phyloP scores from a whole-genome alignment of 352 stramenopile species.

The Thalassiosira mediterranea region DNA sequence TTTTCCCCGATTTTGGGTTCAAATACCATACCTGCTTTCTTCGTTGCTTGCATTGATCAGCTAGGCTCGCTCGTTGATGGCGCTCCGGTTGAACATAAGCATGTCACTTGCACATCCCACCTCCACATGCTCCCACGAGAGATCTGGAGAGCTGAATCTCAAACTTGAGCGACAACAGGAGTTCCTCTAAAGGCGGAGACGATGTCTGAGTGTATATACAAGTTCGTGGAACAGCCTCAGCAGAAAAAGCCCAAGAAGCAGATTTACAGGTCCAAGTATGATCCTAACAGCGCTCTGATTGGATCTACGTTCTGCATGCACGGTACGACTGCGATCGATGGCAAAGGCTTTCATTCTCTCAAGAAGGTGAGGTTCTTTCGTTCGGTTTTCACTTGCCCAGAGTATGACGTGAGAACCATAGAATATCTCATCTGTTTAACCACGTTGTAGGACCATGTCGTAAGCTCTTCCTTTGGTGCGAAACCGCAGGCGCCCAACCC shows the following conservation, averaged over 20 bases:
- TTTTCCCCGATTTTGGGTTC: no score
- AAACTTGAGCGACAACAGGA: no score
- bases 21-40: no score
- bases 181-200: neutral
- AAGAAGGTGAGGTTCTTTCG: conserved; percentile 46
- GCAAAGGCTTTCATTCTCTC: conserved; percentile 60
- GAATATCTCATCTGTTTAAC: neutral
- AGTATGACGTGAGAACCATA: neutral
- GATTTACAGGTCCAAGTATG: conserved; percentile 89
- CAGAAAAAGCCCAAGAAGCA: conserved; percentile 80
- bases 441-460: conserved; percentile 41
- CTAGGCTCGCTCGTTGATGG: no score
- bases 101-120: no score
- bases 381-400: neutral
- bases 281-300: conserved; percentile 86
- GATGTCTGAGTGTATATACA: conserved; percentile 56
- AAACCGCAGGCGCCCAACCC: conserved; percentile 42
- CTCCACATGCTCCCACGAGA: no score
- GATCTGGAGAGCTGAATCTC: no score
- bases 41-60: no score
- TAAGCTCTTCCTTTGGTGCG: conserved; percentile 48
- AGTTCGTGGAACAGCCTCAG: conserved; percentile 50
- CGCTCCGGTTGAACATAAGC: no score
- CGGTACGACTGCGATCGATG: conserved; percentile 58
- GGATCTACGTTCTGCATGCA: conserved; percentile 88